These are phyloP conservation scores for Tremella mesenterica DNA, from an alignment of 768 basidiomycete genomes.

Conservation along the genomic window DNA sequence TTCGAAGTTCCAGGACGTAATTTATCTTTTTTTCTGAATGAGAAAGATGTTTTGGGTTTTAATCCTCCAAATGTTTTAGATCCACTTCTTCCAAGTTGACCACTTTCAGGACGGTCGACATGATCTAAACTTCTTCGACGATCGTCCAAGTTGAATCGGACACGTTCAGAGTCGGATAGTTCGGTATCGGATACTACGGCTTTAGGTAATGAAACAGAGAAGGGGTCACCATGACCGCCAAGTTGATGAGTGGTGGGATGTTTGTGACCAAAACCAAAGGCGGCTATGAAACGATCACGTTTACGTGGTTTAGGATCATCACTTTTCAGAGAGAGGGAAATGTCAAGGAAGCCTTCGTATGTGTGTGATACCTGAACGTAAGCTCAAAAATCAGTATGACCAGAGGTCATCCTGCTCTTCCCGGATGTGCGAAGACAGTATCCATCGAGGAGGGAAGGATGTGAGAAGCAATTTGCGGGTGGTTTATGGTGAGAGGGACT, in stretches of 20 bases:
- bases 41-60: slow-evolving; percentile 27
- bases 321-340: slow-evolving; percentile 77
- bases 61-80: slow-evolving; percentile 19
- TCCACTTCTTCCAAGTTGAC: slow-evolving; percentile 10
- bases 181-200: slow-evolving; percentile 27
- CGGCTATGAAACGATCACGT: slow-evolving; percentile 64
- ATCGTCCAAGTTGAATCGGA: not conserved
- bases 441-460: not conserved
- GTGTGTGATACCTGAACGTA: slow-evolving; percentile 57
- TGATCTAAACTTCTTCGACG: slow-evolving; percentile 1
- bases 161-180: slow-evolving; percentile 17
- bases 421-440: not conserved
- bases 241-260: not conserved
- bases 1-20: slow-evolving; percentile 5
- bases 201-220: not conserved
- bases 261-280: slow-evolving; percentile 47
- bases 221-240: not conserved
- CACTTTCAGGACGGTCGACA: not conserved
- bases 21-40: slow-evolving; percentile 28
- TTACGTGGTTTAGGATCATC: slow-evolving; percentile 65
- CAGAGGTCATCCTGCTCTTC: too few relatives aligned
- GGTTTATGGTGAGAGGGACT: not conserved
- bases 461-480: too few relatives aligned
- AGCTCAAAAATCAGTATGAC: not conserved
- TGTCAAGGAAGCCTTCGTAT: slow-evolving; percentile 88